Conservation (phyloP, 345 rosid genomes). For the Populus pruinosa region DNA sequence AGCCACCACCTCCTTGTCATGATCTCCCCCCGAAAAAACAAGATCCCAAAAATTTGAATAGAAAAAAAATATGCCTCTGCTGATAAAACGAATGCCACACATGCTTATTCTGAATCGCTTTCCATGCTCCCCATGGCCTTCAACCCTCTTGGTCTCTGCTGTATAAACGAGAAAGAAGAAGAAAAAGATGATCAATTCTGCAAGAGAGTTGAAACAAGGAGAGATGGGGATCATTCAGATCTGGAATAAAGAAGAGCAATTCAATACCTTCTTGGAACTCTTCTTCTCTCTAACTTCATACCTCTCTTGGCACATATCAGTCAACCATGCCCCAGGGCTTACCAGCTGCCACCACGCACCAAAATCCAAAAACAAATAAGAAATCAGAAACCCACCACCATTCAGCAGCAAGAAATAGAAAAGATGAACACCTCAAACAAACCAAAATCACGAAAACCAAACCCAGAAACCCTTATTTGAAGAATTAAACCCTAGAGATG, state of each 20-base stretch:
- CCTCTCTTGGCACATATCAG: conserved; percentile 77
- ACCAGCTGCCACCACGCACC: conserved; percentile 50
- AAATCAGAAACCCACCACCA: neutral
- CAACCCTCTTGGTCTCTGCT: conserved; percentile 76
- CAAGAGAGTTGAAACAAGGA: neutral
- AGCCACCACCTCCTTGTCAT: conserved; percentile 7
- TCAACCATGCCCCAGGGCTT: conserved; percentile 79
- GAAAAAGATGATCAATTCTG: neutral
- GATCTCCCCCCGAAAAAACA: conserved; percentile 13
- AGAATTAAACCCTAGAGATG: neutral
- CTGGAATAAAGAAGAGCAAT: neutral
- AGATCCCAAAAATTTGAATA: conserved; percentile 2
- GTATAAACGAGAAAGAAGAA: neutral
- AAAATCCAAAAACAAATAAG: neutral
- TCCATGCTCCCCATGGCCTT: conserved; percentile 76
- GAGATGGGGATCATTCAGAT: neutral
- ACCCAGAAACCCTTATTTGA: neutral
- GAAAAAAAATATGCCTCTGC: conserved; percentile 17
- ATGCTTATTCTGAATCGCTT: conserved; percentile 58
- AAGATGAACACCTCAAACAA: neutral
- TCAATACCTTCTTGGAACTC: conserved; percentile 59
- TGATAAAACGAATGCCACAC: neutral
- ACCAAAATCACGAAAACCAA: conserved; percentile 14
- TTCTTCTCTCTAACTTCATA: conserved; percentile 78
- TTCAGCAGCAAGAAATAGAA: neutral